Conservation (phyloP, 2,329 filamentous ascomycete species). For the Fusarium zealandicum region DNA sequence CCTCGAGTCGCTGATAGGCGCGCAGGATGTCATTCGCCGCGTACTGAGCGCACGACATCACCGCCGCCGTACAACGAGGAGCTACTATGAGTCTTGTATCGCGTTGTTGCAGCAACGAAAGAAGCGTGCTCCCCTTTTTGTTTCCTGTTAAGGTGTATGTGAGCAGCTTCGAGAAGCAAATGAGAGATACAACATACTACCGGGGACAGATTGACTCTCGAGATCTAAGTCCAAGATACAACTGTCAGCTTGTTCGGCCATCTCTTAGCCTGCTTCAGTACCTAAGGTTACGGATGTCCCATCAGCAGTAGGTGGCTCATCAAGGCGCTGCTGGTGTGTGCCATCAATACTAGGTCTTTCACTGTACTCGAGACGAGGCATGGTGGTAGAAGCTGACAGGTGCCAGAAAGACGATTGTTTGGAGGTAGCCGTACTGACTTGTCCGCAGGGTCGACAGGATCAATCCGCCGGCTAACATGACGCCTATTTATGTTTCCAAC, state of each 20-base stretch:
- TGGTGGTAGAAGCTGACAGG: background rate
- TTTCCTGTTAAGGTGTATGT: background rate
- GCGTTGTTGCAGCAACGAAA: conserved; percentile 1
- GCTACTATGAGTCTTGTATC: conserved; percentile 8
- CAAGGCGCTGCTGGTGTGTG: background rate
- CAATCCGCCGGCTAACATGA: background rate
- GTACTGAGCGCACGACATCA: background rate
- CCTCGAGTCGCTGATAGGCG: background rate
- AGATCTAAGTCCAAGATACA: background rate
- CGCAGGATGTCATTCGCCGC: background rate
- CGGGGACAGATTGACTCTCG: background rate
- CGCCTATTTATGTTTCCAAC: conserved; percentile 19
- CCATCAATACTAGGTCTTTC: background rate
- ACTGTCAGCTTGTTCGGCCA: background rate
- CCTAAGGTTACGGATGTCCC: background rate
- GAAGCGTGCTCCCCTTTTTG: background rate
- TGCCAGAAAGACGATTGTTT: background rate
- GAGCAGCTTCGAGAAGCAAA: background rate
- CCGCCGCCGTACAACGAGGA: background rate
- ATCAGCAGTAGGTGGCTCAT: background rate
- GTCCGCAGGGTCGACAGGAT: background rate
- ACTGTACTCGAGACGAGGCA: background rate
- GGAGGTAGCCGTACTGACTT: background rate
- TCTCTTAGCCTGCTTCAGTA: background rate
- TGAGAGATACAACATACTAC: background rate